Base-by-base conservation (phyloP, 805 yeast species). In the Metschnikowia kofuensis region DNA sequence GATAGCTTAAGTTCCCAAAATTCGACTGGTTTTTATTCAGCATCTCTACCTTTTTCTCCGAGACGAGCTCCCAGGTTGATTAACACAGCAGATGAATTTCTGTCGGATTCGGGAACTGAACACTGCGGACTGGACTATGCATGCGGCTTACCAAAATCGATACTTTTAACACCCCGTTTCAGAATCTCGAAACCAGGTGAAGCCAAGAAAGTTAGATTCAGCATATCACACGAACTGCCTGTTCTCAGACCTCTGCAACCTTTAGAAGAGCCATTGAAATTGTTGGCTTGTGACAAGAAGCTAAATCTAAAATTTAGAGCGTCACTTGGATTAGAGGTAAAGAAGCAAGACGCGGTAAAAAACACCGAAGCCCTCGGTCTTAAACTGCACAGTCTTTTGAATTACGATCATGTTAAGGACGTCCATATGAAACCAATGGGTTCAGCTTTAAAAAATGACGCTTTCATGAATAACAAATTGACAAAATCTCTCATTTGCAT, bases 71-170 rank as follows among this genome's bases (percentile, higher is more conserved):
- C 34, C 34, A 6, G 34, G 11, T 31, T 13, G 14, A 44, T 44
- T 15, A 38, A 38, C 16, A 44, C 47, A 6, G 37, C 32, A 8
- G 47, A 28, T 11, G 47, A 44, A 27, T 44, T 44, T 27, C 47
- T 44, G 47, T 38, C 35, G 6, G 39, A 38, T 34, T 43, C 46
- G 2, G 46, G 30, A 5, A 12, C 21, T 12, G 30, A 9, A 16
- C 13, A 10, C 10, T 13, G 14, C 11, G 31, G 5, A 32, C 31
- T 12, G 11, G 44, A 40, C 30, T 30, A 14, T 7, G 14, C 14
- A 14, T 27, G 34, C 6, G 31, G 16, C 9, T 42, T n/a, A 26
- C 45, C 45, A 28, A 42, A 42, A 16, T 42, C 45, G 2, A 42
- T 42, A 27, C 45, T 42, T n/a, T 42, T 42, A 14, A 15, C 21